Base-by-base conservation (phyloP, 169 alveolate genomes). In the Plasmodium knowlesi region DNA sequence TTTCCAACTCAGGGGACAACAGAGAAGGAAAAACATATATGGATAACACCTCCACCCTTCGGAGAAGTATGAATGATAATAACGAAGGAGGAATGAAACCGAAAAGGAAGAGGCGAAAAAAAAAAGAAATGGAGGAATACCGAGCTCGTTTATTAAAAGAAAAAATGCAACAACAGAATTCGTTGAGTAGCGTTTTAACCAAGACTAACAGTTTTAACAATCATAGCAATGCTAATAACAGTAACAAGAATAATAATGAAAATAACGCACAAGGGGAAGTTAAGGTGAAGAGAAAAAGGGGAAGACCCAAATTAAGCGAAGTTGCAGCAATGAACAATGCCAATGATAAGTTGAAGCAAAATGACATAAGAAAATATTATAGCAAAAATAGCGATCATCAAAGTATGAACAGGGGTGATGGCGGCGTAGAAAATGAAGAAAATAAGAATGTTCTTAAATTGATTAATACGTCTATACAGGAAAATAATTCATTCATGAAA, bases 121-220 rank as follows among this genome's bases (percentile, higher is more conserved):
- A 91, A 43, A 91, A 91, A 91, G 95, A 91, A 82, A 91, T 91
- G 95, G 95, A 91, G 78, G 95, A 74, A 82, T 82, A 74, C 28
- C 50, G 95, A 71, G 95, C 95, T 14, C 83, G 88, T n/a, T 28
- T 71, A 57, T 46, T 91, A 82, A 91, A 50, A 71, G 95, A 82
- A 71, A 91, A 91, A 82, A 70, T 82, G 88, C 91, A 91, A 10
- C 91, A 82, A n/a, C 95, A 91, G 50, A 91, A 91, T 82, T 82
- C 92, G 5, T 70, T 91, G 54, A 82, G 81, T 32, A 89, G 89
- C 73, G 25, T 78, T 70, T 37, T 57, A 28, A 89, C 82, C 14
- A 89, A 89, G 82, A 80, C 72, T 16, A 91, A 91, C 61, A 91
- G 95, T 53, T 70, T 78, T 74, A 71, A 76, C 30, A 85, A 39